A percentile compares a stretch with the other conserved stretches of the same genome.
Conservation (phyloP, 495 filamentous ascomycete species). For the Aspergillus ellipticus region DNA sequence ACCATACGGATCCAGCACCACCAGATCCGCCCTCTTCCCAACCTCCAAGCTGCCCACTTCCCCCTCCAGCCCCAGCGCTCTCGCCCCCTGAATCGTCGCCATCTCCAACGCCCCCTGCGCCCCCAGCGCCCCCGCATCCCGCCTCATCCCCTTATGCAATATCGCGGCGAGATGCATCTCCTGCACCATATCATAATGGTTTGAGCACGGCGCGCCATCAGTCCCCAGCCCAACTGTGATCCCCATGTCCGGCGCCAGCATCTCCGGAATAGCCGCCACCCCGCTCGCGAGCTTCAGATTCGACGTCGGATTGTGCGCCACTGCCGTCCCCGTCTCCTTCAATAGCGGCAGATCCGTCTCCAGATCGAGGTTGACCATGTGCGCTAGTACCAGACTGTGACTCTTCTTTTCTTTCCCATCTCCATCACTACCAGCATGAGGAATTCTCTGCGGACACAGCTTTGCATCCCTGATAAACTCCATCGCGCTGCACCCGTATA, state of each 20-base stretch:
- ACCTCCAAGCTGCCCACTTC: slow-evolving; percentile 47
- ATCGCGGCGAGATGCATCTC: slow-evolving; percentile 51
- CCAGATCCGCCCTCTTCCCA: slow-evolving; percentile 54
- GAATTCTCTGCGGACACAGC: slow-evolving; percentile 21
- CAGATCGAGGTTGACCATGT: slow-evolving; percentile 45
- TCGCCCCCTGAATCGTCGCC: slow-evolving; percentile 49
- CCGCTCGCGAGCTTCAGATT: slow-evolving; percentile 50
- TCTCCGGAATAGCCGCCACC: slow-evolving; percentile 41
- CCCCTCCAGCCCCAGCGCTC: slow-evolving; percentile 42
- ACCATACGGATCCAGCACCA: slow-evolving; percentile 37
- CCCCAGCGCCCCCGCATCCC: slow-evolving; percentile 41
- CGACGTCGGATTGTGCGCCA: slow-evolving; percentile 48
- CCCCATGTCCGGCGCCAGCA: slow-evolving; percentile 26
- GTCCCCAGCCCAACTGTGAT: slow-evolving; percentile 41
- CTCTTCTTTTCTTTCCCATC: not conserved
- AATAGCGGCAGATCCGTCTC: slow-evolving; percentile 40
- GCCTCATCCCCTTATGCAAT: slow-evolving; percentile 44
- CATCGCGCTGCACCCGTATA: slow-evolving; percentile 12
- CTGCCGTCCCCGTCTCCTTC: slow-evolving; percentile 35
- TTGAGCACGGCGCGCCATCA: slow-evolving; percentile 50
- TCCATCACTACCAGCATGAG: too few species aligned
- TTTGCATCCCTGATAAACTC: slow-evolving; percentile 9
- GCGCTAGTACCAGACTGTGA: slow-evolving; percentile 39
- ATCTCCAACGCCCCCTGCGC: slow-evolving; percentile 47
- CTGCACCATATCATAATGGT: slow-evolving; percentile 47